phyloP scores from a whole-genome alignment of 2,329 filamentous ascomycete species.

The Cladosporium sp. region DNA sequence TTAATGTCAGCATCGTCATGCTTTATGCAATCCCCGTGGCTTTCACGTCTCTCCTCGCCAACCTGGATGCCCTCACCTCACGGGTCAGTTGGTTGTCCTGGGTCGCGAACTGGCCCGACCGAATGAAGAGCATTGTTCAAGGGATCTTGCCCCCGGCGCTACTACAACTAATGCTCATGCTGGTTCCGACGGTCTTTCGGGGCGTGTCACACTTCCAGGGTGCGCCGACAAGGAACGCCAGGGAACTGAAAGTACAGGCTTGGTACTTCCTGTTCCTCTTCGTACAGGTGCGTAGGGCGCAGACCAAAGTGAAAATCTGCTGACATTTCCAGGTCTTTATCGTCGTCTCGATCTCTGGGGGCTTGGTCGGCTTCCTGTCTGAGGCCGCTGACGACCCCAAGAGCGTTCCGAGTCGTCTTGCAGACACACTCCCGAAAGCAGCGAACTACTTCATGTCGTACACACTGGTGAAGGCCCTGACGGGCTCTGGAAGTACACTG shows the following conservation, averaged over 20 bases:
- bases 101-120: conserved; percentile 62
- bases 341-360: conserved; percentile 81
- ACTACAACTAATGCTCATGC: conserved; percentile 72
- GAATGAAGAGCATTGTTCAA: conserved; percentile 68
- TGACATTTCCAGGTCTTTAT: conserved; percentile 64
- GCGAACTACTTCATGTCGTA: conserved; percentile 99
- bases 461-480: conserved; percentile 91
- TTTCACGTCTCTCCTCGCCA: conserved; percentile 79
- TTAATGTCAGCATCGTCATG: conserved; percentile 74
- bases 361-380: conserved; percentile 65
- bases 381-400: conserved; percentile 65
- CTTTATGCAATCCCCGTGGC: conserved; percentile 90
- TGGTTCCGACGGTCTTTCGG: conserved; percentile 77
- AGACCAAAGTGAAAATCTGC: neutral
- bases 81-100: conserved; percentile 69
- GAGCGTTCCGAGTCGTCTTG: conserved; percentile 71
- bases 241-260: conserved; percentile 77
- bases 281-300: conserved; percentile 57
- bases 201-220: conserved; percentile 73
- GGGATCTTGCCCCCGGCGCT: conserved; percentile 83
- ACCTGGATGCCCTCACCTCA: conserved; percentile 69
- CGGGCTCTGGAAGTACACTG: conserved; percentile 83
- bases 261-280: conserved; percentile 96
- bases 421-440: conserved; percentile 76
- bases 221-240: conserved; percentile 76